Percentiles rank a stretch among this genome's conserved stretches.
These are phyloP conservation scores for Phytopythium sindhum DNA, from an alignment of 352 stramenopile species.

Conservation along the genomic window DNA sequence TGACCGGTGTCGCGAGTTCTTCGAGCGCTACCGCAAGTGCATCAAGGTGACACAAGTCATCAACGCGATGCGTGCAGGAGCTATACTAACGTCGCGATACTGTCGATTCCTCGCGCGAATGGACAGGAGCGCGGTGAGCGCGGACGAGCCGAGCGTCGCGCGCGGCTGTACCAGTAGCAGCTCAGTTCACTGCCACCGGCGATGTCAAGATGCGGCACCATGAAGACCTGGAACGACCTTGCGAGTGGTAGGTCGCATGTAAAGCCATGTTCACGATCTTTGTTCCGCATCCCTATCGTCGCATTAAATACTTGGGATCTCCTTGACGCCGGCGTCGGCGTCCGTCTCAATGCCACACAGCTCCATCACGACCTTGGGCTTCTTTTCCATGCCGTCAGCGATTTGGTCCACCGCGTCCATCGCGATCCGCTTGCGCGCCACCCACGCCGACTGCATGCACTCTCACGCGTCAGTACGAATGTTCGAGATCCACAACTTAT, in stretches of 20 bases:
- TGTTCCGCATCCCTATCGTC: neutral
- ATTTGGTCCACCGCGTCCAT: conserved; percentile 79
- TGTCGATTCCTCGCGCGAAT: neutral
- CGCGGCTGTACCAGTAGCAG: conserved; percentile 15
- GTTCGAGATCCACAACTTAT: neutral
- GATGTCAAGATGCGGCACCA: neutral
- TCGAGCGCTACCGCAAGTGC: conserved; percentile 67
- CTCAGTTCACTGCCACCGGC: neutral
- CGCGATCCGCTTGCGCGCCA: conserved; percentile 70
- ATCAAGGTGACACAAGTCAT: conserved; percentile 25
- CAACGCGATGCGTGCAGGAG: no score
- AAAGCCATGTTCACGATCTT: no score
- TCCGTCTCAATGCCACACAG: conserved; percentile 69
- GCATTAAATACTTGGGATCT: conserved; percentile 64
- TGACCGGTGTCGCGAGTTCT: conserved; percentile 47
- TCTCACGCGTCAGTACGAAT: neutral
- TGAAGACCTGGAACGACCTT: no score
- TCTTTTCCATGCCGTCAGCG: conserved; percentile 84
- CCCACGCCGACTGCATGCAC: conserved; percentile 51
- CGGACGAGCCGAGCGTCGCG: conserved; percentile 28
- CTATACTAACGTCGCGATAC: no score
- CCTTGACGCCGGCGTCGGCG: conserved; percentile 60
- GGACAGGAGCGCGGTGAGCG: conserved; percentile 36
- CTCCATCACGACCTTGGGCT: conserved; percentile 56
- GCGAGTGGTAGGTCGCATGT: no score